phyloP scores from a whole-genome alignment of 1,284 basidiomycete species.

The Farysia itapuensis region DNA sequence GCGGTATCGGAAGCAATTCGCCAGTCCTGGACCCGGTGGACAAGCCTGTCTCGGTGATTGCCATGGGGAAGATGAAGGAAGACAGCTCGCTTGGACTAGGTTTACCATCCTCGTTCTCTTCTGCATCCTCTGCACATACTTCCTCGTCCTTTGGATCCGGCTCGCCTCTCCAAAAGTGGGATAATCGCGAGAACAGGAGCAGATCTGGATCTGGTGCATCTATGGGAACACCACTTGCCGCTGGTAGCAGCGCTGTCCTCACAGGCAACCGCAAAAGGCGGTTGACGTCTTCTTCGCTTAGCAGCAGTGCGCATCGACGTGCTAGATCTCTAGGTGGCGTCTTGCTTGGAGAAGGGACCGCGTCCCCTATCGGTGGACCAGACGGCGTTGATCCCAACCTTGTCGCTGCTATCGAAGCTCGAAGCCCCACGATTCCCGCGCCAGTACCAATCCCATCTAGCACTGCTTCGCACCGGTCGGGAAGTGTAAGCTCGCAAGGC shows the following conservation, averaged over 20 bases:
- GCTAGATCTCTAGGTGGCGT: constrained; percentile 51
- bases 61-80: constrained; percentile 34
- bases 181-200: constrained; percentile 18
- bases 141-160: constrained; percentile 26
- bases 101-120: constrained; percentile 26
- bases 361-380: constrained; percentile 54
- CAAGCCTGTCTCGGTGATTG: constrained; percentile 19
- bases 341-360: constrained; percentile 34
- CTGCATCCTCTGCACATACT: constrained; percentile 16
- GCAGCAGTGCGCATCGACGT: constrained; percentile 47
- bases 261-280: constrained; percentile 21
- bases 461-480: constrained; percentile 18
- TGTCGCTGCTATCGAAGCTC: constrained; percentile 52
- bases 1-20: constrained; percentile 11
- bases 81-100: constrained; percentile 27
- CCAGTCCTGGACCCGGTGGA: constrained; percentile 19
- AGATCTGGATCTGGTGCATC: constrained; percentile 17
- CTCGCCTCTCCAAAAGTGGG: constrained; percentile 23
- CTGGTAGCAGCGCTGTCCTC: constrained; percentile 24
- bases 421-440: constrained; percentile 35
- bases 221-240: constrained; percentile 20
- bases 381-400: constrained; percentile 57
- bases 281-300: constrained; percentile 25
- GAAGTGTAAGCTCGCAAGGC: constrained; percentile 33
- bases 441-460: constrained; percentile 24